Conservation (phyloP, 129 eudicot genomes). For the Dittrichia graveolens region DNA sequence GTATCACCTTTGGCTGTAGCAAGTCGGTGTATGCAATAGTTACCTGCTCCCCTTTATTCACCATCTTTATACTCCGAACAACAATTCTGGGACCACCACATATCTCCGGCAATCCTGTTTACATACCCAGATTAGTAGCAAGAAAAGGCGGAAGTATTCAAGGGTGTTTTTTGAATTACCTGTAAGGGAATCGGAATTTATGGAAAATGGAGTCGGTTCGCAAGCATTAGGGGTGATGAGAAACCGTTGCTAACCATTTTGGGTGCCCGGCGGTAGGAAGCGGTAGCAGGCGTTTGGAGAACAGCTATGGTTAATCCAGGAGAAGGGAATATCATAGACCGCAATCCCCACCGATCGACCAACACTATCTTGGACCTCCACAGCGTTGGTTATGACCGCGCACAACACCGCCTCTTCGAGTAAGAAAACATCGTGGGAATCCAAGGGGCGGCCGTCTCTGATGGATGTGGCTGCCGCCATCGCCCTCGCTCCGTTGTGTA, state of each 20-base stretch:
- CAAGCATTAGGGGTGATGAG: slow-evolving; percentile 35
- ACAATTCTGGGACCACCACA: slow-evolving; percentile 61
- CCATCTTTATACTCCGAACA: slow-evolving; percentile 53
- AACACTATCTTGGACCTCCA: slow-evolving; percentile 57
- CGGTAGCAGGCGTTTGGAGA: slow-evolving; percentile 71
- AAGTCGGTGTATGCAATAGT: slow-evolving; percentile 69
- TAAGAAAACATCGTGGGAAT: neutral
- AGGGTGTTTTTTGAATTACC: neutral
- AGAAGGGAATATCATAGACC: slow-evolving; percentile 48
- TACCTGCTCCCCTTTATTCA: slow-evolving; percentile 63
- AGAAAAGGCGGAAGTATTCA: neutral
- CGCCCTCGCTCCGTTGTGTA: slow-evolving; percentile 50
- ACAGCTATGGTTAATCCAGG: slow-evolving; percentile 86
- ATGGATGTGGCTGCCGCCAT: slow-evolving; percentile 40
- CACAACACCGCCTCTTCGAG: slow-evolving; percentile 60
- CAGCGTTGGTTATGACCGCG: slow-evolving; percentile 65
- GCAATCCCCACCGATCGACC: slow-evolving; percentile 63
- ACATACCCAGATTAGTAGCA: too few relatives aligned
- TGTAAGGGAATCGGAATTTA: slow-evolving; percentile 2
- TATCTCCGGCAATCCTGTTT: slow-evolving; percentile 30
- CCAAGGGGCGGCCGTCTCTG: slow-evolving; percentile 18
- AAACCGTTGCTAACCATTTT: neutral
- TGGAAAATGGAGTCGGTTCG: neutral
- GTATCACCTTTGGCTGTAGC: slow-evolving; percentile 62
- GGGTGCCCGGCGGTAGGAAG: slow-evolving; percentile 28